Evolutionary conservation across 1,139 yeast genomes (phyloP).

Genomic region (Yamadazyma taylorii): DNA sequence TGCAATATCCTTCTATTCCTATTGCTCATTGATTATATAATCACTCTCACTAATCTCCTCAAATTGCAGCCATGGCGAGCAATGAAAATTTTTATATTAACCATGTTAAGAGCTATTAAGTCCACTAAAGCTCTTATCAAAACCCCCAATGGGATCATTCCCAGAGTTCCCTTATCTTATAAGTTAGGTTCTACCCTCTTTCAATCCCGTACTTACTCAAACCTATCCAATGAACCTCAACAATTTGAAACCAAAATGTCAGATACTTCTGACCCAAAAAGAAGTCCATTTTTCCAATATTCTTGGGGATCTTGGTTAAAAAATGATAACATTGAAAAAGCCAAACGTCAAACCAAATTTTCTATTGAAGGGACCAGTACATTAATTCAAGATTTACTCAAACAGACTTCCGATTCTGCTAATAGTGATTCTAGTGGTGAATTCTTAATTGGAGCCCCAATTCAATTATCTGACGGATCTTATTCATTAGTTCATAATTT

Average conservation of each 20-base stretch:
- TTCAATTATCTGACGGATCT: constrained; percentile 40
- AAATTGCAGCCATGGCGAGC: too few species aligned
- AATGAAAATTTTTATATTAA: too few species aligned
- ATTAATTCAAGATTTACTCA: constrained; percentile 42
- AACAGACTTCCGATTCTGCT: constrained; percentile 16
- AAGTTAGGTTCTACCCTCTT: constrained; percentile 1
- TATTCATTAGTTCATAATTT: constrained; percentile 48
- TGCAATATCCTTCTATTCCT: too few species aligned
- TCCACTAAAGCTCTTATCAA: too few species aligned
- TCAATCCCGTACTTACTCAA: constrained; percentile 2
- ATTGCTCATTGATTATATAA: too few species aligned
- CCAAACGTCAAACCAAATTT: constrained; percentile 76
- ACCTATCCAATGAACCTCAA: constrained; percentile 21
- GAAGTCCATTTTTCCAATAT: constrained; percentile 78
- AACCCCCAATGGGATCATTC: too few species aligned
- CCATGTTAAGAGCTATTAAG: too few species aligned
- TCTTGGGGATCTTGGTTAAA: constrained; percentile 95
- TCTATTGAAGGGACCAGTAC: constrained; percentile 72
- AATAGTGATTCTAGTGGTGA: constrained; percentile 26
- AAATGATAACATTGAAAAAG: constrained; percentile 72
- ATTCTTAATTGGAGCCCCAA: constrained; percentile 34
- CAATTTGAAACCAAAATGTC: constrained; percentile 52
- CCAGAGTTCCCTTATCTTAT: neutral
- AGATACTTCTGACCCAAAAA: constrained; percentile 65
- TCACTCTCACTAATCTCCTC: neutral